Conservation (phyloP, 331 rosid species). For the Telfairia occidentalis region DNA sequence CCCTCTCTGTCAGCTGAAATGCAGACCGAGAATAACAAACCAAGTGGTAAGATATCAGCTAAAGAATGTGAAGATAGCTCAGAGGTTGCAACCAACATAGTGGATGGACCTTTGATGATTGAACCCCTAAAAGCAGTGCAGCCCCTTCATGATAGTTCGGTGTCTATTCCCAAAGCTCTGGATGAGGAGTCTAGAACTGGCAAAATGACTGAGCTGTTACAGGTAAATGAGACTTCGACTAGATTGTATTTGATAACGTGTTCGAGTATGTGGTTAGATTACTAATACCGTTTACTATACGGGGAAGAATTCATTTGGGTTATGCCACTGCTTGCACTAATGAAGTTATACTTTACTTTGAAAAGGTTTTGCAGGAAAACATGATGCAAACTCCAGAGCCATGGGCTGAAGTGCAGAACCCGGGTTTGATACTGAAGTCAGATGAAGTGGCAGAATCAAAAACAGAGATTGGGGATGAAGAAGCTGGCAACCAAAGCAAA, state of each 20-base stretch:
- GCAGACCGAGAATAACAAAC: slow-evolving; percentile 20
- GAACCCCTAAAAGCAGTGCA: slow-evolving; percentile 56
- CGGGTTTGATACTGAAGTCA: not conserved
- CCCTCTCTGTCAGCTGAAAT: slow-evolving; percentile 14
- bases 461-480: slow-evolving; percentile 10
- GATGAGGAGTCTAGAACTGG: slow-evolving; percentile 31
- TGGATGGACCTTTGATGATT: slow-evolving; percentile 35
- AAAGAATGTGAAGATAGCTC: not conserved
- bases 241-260: not conserved
- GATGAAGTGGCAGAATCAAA: slow-evolving; percentile 11
- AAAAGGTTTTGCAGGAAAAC: slow-evolving; percentile 56
- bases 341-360: not conserved
- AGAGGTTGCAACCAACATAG: slow-evolving; percentile 25
- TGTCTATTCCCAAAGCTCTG: slow-evolving; percentile 23
- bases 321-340: not conserved
- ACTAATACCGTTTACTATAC: not conserved
- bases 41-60: slow-evolving; percentile 15
- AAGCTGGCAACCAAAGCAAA: slow-evolving; percentile 2
- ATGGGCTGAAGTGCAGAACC: slow-evolving; percentile 5
- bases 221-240: slow-evolving; percentile 42
- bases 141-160: slow-evolving; percentile 20
- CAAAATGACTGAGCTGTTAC: slow-evolving; percentile 57
- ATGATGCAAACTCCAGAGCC: slow-evolving; percentile 25
- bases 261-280: not conserved
- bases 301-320: not conserved